Evolutionary conservation across 2,329 filamentous ascomycete species (phyloP).

Genomic region (Samsoniella hepiali): DNA sequence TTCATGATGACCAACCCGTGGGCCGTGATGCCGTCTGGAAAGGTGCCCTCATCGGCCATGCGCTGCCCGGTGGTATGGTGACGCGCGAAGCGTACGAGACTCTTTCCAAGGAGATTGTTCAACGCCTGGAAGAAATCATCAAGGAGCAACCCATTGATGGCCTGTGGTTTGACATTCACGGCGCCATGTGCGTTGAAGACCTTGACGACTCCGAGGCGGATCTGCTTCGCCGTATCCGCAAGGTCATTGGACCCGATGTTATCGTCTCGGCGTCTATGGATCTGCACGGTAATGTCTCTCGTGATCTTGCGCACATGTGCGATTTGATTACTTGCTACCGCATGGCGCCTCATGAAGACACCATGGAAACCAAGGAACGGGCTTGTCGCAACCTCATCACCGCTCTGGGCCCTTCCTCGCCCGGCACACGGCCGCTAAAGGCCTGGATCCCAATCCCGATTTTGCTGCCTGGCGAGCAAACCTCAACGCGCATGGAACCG

Average conservation of each 20-base stretch:
- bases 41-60: slow-evolving; percentile 50
- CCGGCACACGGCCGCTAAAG: slow-evolving; percentile 42
- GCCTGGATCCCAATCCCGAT: slow-evolving; percentile 52
- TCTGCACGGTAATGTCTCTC: slow-evolving; percentile 53
- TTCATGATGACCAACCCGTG: slow-evolving; percentile 39
- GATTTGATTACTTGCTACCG: slow-evolving; percentile 54
- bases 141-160: slow-evolving; percentile 39
- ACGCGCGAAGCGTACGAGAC: slow-evolving; percentile 44
- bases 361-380: slow-evolving; percentile 47
- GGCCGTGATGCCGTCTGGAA: slow-evolving; percentile 44
- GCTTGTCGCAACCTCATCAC: slow-evolving; percentile 48
- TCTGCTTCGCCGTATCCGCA: slow-evolving; percentile 43
- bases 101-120: slow-evolving; percentile 40
- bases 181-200: slow-evolving; percentile 52
- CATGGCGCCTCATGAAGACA: slow-evolving; percentile 51
- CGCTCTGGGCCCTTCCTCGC: slow-evolving; percentile 30
- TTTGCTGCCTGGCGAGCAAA: slow-evolving; percentile 52
- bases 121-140: slow-evolving; percentile 37
- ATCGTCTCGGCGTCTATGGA: slow-evolving; percentile 55
- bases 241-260: slow-evolving; percentile 42
- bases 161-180: slow-evolving; percentile 55
- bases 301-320: slow-evolving; percentile 44
- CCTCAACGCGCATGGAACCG: slow-evolving; percentile 51
- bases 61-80: slow-evolving; percentile 48
- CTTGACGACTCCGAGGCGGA: slow-evolving; percentile 47